phyloP scores from a whole-genome alignment of 257 asterid species.

The Avicennia marina region DNA sequence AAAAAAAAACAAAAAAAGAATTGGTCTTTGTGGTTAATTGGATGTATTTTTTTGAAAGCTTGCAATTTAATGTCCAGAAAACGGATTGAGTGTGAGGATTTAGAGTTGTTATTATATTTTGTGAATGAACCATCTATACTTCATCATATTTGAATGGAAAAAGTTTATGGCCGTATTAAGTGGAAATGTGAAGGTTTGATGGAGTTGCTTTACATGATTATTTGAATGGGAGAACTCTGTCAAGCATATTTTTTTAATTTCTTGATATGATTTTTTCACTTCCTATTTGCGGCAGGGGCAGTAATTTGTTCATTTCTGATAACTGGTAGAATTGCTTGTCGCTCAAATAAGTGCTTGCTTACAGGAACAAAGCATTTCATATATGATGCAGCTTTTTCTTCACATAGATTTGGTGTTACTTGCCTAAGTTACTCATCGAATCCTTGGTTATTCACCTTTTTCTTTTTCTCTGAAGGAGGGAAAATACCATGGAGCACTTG shows the following conservation, averaged over 20 bases:
- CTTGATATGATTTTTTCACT: not conserved
- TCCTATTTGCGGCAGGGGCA: not conserved
- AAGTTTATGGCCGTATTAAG: too few species aligned
- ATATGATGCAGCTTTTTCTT: not conserved
- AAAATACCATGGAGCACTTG: conserved; percentile 73
- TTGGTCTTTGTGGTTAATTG: too few species aligned
- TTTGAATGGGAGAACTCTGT: not conserved
- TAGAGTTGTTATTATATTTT: not conserved
- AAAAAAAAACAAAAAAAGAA: too few species aligned
- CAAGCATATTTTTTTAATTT: not conserved
- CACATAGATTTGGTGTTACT: not conserved
- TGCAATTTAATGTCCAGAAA: too few species aligned
- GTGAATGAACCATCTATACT: not conserved
- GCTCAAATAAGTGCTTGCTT: not conserved
- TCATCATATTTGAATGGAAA: not conserved
- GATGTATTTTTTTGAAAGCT: too few species aligned
- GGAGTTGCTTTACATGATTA: not conserved
- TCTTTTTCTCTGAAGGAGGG: conserved; percentile 50
- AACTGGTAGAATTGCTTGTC: conserved; percentile 1
- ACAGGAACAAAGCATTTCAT: not conserved
- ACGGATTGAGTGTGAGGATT: too few species aligned
- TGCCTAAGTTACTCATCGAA: conserved; percentile 3
- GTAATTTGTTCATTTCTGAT: not conserved
- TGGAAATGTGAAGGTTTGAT: not conserved
- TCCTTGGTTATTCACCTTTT: not conserved